These are phyloP conservation scores for Aspergillus nanangensis DNA, from an alignment of 495 filamentous ascomycete genomes.

Conservation along the genomic window DNA sequence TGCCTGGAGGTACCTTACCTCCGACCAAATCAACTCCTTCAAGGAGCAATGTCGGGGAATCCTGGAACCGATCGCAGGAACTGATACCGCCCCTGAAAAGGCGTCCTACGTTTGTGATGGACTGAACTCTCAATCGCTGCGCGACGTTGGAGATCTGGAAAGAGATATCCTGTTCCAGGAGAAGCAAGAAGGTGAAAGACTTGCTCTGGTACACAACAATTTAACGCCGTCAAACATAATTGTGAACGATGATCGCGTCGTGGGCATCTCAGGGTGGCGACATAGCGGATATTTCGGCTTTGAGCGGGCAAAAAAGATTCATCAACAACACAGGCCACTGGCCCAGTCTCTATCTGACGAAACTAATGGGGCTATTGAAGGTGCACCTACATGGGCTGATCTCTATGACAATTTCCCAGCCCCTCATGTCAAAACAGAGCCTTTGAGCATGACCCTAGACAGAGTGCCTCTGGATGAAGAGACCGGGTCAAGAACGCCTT, in stretches of 20 bases:
- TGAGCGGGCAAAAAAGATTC: constrained; percentile 26
- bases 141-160: constrained; percentile 21
- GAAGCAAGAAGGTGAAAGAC: constrained; percentile 18
- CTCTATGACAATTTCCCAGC: constrained; percentile 26
- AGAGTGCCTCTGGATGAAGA: constrained; percentile 27
- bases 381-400: constrained; percentile 26
- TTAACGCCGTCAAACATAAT: constrained; percentile 36
- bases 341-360: constrained; percentile 9
- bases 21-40: constrained; percentile 26
- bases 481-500: constrained; percentile 18
- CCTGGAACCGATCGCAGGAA: constrained; percentile 21
- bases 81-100: constrained; percentile 20
- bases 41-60: constrained; percentile 37
- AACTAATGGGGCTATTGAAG: constrained; percentile 4
- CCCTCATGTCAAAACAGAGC: constrained; percentile 34
- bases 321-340: constrained; percentile 27
- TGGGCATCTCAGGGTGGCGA: constrained; percentile 39
- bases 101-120: constrained; percentile 36
- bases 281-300: constrained; percentile 41
- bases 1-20: constrained; percentile 35
- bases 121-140: constrained; percentile 29
- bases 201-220: constrained; percentile 35
- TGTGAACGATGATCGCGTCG: constrained; percentile 31
- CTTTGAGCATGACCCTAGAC: constrained; percentile 24
- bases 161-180: constrained; percentile 30